Evolutionary conservation across 2,329 filamentous ascomycete species (phyloP).

Genomic region (Penicillium sp.): DNA sequence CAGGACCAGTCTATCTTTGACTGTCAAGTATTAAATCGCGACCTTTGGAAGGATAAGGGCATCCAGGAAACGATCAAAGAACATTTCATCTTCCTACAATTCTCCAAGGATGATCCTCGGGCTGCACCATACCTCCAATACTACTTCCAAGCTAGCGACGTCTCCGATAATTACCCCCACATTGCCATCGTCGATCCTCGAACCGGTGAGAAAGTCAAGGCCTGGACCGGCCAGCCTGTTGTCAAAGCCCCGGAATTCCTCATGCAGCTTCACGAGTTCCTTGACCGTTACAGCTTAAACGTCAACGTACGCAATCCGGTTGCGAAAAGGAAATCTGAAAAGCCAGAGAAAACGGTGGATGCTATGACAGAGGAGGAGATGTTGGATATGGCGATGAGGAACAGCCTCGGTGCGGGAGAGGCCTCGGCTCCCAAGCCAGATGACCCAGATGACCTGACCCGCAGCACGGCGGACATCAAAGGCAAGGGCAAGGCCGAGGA

Average conservation of each 20-base stretch:
- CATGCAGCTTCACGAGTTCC: conserved; percentile 88
- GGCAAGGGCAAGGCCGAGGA: conserved; percentile 52
- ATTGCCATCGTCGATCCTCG: conserved; percentile 94
- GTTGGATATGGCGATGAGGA: conserved; percentile 89
- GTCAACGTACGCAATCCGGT: conserved; percentile 91
- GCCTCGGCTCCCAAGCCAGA: conserved; percentile 55
- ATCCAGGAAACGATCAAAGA: conserved; percentile 80
- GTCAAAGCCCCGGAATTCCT: conserved; percentile 77
- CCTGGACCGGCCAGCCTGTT: conserved; percentile 85
- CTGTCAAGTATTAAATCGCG: conserved; percentile 89
- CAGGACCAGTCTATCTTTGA: conserved; percentile 93
- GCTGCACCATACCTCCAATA: conserved; percentile 83
- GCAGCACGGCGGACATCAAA: conserved; percentile 53
- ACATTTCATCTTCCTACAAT: conserved; percentile 95
- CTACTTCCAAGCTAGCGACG: conserved; percentile 80
- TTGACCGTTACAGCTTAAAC: conserved; percentile 93
- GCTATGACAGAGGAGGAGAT: conserved; percentile 97
- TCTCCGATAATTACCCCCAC: conserved; percentile 88
- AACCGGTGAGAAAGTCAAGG: conserved; percentile 95
- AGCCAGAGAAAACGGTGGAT: conserved; percentile 71
- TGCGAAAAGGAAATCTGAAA: conserved; percentile 71
- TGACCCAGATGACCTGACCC: conserved; percentile 87
- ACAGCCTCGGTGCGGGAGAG: conserved; percentile 68
- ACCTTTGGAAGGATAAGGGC: conserved; percentile 87
- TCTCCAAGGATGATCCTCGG: conserved; percentile 78